Evolutionary conservation across 495 filamentous ascomycete genomes (phyloP).

Genomic region (Delitschia confertaspora): DNA sequence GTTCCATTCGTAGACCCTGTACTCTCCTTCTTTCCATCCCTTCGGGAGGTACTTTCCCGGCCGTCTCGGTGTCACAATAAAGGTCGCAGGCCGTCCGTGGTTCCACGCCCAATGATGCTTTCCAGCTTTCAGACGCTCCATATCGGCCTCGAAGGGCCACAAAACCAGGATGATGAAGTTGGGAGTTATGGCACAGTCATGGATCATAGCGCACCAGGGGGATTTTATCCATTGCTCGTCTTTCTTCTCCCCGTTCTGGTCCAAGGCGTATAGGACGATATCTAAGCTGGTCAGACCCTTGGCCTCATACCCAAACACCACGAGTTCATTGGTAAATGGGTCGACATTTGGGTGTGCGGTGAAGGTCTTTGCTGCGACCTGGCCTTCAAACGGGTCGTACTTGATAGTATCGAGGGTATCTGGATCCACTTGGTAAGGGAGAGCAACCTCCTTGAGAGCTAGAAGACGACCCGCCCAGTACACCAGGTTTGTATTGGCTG

Average conservation of each 20-base stretch:
- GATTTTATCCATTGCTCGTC: constrained; percentile 43
- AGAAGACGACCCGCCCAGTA: constrained; percentile 45
- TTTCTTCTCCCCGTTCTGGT: constrained; percentile 36
- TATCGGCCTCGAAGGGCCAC: constrained; percentile 39
- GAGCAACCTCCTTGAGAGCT: constrained; percentile 48
- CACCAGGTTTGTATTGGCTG: constrained; percentile 49
- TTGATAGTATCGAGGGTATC: constrained; percentile 47
- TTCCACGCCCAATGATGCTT: constrained; percentile 51
- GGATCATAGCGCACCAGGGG: constrained; percentile 49
- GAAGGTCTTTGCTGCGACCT: constrained; percentile 1
- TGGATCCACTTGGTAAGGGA: constrained; percentile 49
- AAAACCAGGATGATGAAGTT: constrained; percentile 47
- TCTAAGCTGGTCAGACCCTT: constrained; percentile 42
- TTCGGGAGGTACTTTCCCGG: no score
- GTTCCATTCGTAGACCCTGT: no score
- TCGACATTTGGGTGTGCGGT: constrained; percentile 13
- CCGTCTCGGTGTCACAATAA: no score
- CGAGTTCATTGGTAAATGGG: constrained; percentile 9
- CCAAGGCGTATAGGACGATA: constrained; percentile 42
- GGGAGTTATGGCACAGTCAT: constrained; percentile 46
- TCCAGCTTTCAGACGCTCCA: constrained; percentile 46
- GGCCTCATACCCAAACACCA: constrained; percentile 49
- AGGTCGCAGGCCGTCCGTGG: no score
- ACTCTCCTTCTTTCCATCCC: no score
- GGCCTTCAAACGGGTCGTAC: constrained; percentile 36